These are phyloP conservation scores for Epichloe typhina DNA, from an alignment of 2,329 filamentous ascomycete species.

Conservation along the genomic window DNA sequence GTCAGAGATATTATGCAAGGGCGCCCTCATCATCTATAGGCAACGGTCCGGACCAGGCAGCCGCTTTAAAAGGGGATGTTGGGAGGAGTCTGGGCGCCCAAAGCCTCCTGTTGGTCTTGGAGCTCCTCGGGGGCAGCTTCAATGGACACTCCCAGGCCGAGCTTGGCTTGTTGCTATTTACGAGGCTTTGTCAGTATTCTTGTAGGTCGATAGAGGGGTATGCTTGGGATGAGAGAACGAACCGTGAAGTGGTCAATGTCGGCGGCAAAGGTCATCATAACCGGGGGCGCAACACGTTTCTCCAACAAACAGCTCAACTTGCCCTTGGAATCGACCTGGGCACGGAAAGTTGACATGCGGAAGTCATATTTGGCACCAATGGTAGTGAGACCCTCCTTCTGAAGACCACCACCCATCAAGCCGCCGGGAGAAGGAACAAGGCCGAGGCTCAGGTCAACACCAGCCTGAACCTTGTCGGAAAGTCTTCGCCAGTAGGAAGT, in stretches of 20 bases:
- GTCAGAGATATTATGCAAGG: slow-evolving; percentile 8
- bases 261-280: slow-evolving; percentile 87
- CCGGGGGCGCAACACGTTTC: slow-evolving; percentile 90
- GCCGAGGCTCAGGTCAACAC: slow-evolving; percentile 85
- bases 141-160: slow-evolving; percentile 86
- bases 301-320: slow-evolving; percentile 87
- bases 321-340: slow-evolving; percentile 88
- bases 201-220: slow-evolving; percentile 8
- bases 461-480: slow-evolving; percentile 90
- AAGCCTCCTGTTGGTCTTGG: slow-evolving; percentile 66
- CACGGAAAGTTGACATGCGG: slow-evolving; percentile 86
- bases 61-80: slow-evolving; percentile 52
- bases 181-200: background rate
- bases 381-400: slow-evolving; percentile 81
- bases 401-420: slow-evolving; percentile 61
- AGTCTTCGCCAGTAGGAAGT: slow-evolving; percentile 89
- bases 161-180: slow-evolving; percentile 77
- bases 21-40: slow-evolving; percentile 8
- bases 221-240: slow-evolving; percentile 25
- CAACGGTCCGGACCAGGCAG: background rate
- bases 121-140: slow-evolving; percentile 76
- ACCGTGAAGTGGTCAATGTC: slow-evolving; percentile 95
- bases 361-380: slow-evolving; percentile 98
- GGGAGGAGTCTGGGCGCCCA: slow-evolving; percentile 34
- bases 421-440: slow-evolving; percentile 53